Evolutionary conservation across 345 rosid genomes (phyloP), one percentile per base, ranked within the genome.

Genomic region (Eucalyptus erythrocorys): DNA sequence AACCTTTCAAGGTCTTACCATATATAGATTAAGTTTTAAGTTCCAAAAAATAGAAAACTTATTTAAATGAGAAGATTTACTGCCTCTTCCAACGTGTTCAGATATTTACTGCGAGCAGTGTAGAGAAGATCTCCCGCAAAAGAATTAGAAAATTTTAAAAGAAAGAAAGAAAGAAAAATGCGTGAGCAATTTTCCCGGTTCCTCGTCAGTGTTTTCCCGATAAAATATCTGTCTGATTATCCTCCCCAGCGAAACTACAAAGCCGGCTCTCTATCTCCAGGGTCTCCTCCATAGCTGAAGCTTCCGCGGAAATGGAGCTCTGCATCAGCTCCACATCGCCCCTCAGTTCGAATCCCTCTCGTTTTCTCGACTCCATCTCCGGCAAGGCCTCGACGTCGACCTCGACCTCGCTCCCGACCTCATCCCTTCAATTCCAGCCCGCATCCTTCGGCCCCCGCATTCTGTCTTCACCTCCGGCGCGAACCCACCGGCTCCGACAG

Each of bases 251-350:
- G 13, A 71, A 87, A 26, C 81, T 59, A 24, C 66, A 30, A 45
- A 40, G 10, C 55, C 81, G 24, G 81, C 88, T 45, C 16, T 87
- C 88, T 12, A 8, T 87, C 48, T 19, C 55, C 34, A 59, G n/a
- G 1, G 50, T 5, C 71, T 7, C 37, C 71, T 34, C 24, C 76
- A 3, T 24, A 43, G 53, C 32, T 0, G 48, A 45, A 66, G 88
- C 57, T 87, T 26, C 57, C 48, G 4, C 55, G 34, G 86, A 88
- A 85, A 97, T 97, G 99, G 97, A 95, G 96, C 93, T 96, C 45
- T 93, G 95, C 84, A 90, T 93, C 87, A 91, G 90, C 89, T 92
- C 92, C 90, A 81, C 93, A 3, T 90, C 87, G 64, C 64, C 87
- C 50, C 92, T 90, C 40, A 89, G 48, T 89, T 87, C 88, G 40